Percentiles rank a stretch among this genome's conserved stretches.
These are phyloP conservation scores for Lentinula lateritia DNA, from an alignment of 768 basidiomycete genomes.

Conservation along the genomic window DNA sequence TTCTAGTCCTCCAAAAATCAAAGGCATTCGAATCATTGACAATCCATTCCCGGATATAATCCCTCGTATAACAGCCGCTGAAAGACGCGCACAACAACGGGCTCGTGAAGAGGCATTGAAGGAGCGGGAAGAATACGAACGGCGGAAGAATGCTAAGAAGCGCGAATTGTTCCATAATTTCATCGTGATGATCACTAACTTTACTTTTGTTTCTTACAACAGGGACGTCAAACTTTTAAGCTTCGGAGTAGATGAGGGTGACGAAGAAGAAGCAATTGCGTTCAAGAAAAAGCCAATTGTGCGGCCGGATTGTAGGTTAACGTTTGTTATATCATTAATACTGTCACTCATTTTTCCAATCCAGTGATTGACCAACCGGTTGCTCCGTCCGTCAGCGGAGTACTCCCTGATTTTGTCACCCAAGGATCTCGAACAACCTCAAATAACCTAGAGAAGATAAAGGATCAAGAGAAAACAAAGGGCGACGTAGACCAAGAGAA, in stretches of 20 bases:
- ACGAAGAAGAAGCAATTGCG: conserved; percentile 43
- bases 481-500: conserved; percentile 8
- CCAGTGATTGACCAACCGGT: conserved; percentile 33
- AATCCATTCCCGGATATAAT: conserved; percentile 96
- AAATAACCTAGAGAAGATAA: conserved; percentile 10
- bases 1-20: conserved; percentile 85
- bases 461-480: conserved; percentile 1
- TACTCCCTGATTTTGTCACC: conserved; percentile 36
- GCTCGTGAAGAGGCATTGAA: conserved; percentile 72
- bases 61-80: conserved; percentile 93
- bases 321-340: not conserved
- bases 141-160: conserved; percentile 84
- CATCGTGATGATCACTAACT: not conserved
- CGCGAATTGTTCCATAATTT: conserved; percentile 18
- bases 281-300: conserved; percentile 80
- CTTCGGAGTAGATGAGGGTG: conserved; percentile 73
- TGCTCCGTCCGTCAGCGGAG: conserved; percentile 11
- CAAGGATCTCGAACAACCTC: not conserved
- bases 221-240: conserved; percentile 90
- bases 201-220: not conserved
- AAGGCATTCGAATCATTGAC: conserved; percentile 75
- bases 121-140: conserved; percentile 72
- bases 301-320: conserved; percentile 72
- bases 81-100: conserved; percentile 77
- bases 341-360: not conserved